Percentiles rank a stretch among this genome's conserved stretches.
Evolutionary conservation across 2,329 filamentous ascomycete genomes (phyloP).

Genomic region (Keithomyces neogunnii): DNA sequence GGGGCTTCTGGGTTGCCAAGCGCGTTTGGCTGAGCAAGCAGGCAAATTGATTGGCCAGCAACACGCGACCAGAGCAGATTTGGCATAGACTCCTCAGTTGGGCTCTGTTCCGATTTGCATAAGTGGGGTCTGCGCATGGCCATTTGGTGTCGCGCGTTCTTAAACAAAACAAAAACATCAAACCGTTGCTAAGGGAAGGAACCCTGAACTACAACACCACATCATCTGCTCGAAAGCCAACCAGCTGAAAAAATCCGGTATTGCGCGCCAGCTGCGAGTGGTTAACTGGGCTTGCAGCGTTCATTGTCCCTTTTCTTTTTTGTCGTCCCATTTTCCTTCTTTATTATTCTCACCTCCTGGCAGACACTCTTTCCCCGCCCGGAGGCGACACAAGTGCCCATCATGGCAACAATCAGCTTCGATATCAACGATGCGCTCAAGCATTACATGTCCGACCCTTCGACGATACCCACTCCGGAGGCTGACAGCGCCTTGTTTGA

Average conservation of each 20-base stretch:
- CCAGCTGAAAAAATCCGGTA: background rate
- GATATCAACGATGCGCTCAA: conserved; percentile 96
- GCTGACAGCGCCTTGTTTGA: conserved; percentile 77
- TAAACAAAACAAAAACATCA: conserved; percentile 26
- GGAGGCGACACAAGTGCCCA: conserved; percentile 20
- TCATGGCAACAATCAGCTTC: conserved; percentile 73
- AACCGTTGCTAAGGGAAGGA: conserved; percentile 11
- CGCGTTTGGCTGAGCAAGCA: background rate
- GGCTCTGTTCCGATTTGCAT: background rate
- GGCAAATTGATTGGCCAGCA: background rate
- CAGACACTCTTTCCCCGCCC: conserved; percentile 7
- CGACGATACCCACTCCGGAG: conserved; percentile 74
- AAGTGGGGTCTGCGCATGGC: background rate
- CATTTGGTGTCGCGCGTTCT: conserved; percentile 10
- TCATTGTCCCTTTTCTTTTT: background rate
- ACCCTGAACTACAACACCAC: conserved; percentile 8
- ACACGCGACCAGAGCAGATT: background rate
- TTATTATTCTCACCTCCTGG: background rate
- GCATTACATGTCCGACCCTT: conserved; percentile 90
- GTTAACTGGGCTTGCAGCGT: background rate
- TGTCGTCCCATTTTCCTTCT: background rate
- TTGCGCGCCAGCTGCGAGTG: background rate
- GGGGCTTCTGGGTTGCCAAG: background rate
- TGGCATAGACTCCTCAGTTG: too few relatives aligned
- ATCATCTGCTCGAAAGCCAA: background rate